These are phyloP conservation scores for Cryptosporidium xiaoi DNA, from an alignment of 169 alveolate genomes.

Conservation along the genomic window DNA sequence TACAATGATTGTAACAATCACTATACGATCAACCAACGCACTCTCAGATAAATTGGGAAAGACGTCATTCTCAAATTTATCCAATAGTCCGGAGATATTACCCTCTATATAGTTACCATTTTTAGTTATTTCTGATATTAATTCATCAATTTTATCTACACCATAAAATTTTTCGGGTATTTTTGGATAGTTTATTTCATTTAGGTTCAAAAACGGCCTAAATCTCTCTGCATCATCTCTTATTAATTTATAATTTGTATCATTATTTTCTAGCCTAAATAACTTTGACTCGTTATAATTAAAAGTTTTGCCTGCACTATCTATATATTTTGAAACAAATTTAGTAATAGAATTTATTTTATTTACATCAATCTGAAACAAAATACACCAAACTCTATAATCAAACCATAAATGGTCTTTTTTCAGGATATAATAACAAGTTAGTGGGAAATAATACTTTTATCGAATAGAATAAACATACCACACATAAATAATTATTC, in stretches of 20 bases:
- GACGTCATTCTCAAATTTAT: neutral
- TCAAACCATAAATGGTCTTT: constrained; percentile 61
- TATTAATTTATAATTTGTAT: constrained; percentile 12
- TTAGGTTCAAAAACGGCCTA: constrained; percentile 3
- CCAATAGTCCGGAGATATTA: neutral
- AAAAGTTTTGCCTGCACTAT: neutral
- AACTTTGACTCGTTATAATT: neutral
- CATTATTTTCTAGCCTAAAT: constrained; percentile 19
- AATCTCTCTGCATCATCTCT: constrained; percentile 59
- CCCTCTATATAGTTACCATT: neutral
- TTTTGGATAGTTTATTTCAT: constrained; percentile 21
- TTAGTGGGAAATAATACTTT: no score
- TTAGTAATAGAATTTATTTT: constrained; percentile 10
- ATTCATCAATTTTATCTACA: constrained; percentile 5
- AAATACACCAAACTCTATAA: constrained; percentile 59
- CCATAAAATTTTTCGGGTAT: constrained; percentile 57
- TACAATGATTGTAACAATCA: constrained; percentile 27
- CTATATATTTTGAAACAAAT: constrained; percentile 35
- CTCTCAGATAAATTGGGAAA: constrained; percentile 1
- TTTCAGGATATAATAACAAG: no score
- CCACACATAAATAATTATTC: no score
- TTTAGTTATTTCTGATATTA: neutral
- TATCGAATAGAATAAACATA: no score
- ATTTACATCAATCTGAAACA: constrained; percentile 5
- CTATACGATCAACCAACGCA: constrained; percentile 17